These are phyloP conservation scores for Fusarium xylarioides DNA, from an alignment of 2,329 filamentous ascomycete genomes.

Conservation along the genomic window DNA sequence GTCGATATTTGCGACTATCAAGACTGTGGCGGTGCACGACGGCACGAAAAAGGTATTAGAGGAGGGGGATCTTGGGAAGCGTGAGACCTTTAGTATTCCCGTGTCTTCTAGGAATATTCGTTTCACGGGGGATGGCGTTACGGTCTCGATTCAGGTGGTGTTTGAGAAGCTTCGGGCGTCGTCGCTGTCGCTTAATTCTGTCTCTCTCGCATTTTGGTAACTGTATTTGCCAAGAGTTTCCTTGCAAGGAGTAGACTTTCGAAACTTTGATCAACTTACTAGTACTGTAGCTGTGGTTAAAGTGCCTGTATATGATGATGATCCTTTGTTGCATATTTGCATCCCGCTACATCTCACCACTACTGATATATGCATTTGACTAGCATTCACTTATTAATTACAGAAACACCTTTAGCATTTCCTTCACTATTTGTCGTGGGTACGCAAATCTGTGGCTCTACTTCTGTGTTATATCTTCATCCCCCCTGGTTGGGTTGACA, in stretches of 20 bases:
- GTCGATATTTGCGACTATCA: background rate
- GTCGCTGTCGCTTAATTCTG: background rate
- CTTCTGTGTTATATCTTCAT: too few relatives aligned
- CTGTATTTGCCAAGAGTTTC: background rate
- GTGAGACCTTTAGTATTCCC: background rate
- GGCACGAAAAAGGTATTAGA: background rate
- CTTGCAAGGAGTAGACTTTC: background rate
- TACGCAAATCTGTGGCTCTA: too few relatives aligned
- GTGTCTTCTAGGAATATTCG: background rate
- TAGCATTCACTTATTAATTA: too few relatives aligned
- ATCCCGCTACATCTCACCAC: too few relatives aligned
- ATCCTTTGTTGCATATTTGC: too few relatives aligned
- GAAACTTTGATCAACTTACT: background rate
- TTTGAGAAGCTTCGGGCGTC: background rate
- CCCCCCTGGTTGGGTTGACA: too few relatives aligned
- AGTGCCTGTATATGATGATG: too few relatives aligned
- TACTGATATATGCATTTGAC: too few relatives aligned
- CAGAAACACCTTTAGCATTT: too few relatives aligned
- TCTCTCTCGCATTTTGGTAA: background rate
- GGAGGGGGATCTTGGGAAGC: background rate
- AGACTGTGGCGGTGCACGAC: background rate
- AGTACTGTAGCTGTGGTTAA: too few relatives aligned
- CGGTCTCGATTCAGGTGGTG: background rate
- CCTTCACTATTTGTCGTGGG: too few relatives aligned
- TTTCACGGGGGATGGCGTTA: fast-evolving